phyloP scores from a whole-genome alignment of 768 basidiomycete species.

The Mycena pura region DNA sequence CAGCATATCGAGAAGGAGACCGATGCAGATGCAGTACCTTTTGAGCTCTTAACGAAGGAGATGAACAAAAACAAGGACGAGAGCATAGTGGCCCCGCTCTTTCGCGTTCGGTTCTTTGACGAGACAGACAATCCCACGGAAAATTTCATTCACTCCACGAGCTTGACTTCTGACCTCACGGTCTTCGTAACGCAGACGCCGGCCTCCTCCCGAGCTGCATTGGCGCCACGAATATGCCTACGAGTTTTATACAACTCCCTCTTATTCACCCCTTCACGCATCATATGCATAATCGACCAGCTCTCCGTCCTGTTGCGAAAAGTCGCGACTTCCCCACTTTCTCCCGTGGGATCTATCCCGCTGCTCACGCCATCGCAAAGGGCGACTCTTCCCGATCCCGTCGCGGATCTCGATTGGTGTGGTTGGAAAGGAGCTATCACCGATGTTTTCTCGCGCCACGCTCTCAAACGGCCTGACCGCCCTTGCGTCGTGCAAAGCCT shows the following conservation, averaged over 20 bases:
- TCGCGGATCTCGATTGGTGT: conserved; percentile 93
- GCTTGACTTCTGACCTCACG: conserved; percentile 90
- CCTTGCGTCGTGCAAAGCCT: conserved; percentile 88
- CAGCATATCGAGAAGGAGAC: conserved; percentile 86
- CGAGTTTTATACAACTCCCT: conserved; percentile 94
- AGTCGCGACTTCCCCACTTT: conserved; percentile 69
- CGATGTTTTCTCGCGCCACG: conserved; percentile 91
- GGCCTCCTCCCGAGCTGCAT: conserved; percentile 67
- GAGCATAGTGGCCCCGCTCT: conserved; percentile 68
- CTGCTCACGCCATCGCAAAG: conserved; percentile 77
- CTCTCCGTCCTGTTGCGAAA: conserved; percentile 79
- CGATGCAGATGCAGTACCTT: conserved; percentile 80
- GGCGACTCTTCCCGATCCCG: conserved; percentile 79
- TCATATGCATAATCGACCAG: conserved; percentile 83
- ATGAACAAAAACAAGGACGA: conserved; percentile 73
- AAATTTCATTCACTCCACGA: conserved; percentile 79
- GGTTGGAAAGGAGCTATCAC: conserved; percentile 98
- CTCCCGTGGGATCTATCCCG: conserved; percentile 79
- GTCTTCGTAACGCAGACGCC: conserved; percentile 83
- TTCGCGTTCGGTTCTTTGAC: conserved; percentile 97
- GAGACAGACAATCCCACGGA: conserved; percentile 80
- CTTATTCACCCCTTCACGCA: conserved; percentile 82
- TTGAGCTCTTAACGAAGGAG: conserved; percentile 74
- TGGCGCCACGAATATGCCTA: conserved; percentile 79
- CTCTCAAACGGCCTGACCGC: conserved; percentile 77